A percentile compares a stretch with the other conserved stretches of the same genome.
Conservation (phyloP, 495 filamentous ascomycete genomes). For the Achaetomiella virescens region DNA sequence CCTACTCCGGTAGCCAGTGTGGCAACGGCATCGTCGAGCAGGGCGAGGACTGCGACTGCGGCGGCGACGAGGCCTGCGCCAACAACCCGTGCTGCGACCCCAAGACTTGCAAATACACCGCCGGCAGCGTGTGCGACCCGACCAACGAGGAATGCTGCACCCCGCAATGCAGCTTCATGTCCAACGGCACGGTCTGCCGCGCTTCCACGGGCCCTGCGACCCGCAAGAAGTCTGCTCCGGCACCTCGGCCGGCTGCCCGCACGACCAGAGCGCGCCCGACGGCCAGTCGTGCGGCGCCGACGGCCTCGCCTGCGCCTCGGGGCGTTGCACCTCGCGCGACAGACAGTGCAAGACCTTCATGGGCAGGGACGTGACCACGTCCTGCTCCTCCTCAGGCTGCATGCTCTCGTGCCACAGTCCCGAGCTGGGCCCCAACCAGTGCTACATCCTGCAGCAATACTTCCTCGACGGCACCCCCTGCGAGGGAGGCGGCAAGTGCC, state of each 20-base stretch:
- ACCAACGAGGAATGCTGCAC: conserved; percentile 88
- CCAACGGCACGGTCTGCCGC: conserved; percentile 67
- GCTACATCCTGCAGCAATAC: conserved; percentile 76
- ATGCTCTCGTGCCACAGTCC: conserved; percentile 68
- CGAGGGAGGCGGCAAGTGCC: conserved; percentile 71
- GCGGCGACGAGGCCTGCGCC: conserved; percentile 63
- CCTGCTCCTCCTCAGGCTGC: conserved; percentile 71
- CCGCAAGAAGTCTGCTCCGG: conserved; percentile 78
- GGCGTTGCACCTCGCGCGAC: conserved; percentile 91
- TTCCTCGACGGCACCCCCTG: conserved; percentile 92
- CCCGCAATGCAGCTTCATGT: conserved; percentile 62
- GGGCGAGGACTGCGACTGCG: conserved; percentile 95
- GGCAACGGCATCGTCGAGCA: conserved; percentile 95
- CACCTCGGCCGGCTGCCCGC: conserved; percentile 63
- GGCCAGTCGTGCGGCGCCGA: conserved; percentile 59
- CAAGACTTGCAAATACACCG: conserved; percentile 80
- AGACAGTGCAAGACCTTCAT: conserved; percentile 84
- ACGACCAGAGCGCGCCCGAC: conserved; percentile 61
- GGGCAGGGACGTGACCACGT: conserved; percentile 78
- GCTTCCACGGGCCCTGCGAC: conserved; percentile 74
- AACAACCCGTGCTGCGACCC: conserved; percentile 78
- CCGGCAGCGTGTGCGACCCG: conserved; percentile 74
- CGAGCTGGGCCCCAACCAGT: conserved; percentile 56
- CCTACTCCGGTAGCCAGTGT: conserved; percentile 80
- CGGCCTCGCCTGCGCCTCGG: conserved; percentile 75